Percentiles rank a stretch among this genome's conserved stretches.
phyloP scores from a whole-genome alignment of 192 early-diverging fungal genomes.

The Gonapodya prolifera region DNA sequence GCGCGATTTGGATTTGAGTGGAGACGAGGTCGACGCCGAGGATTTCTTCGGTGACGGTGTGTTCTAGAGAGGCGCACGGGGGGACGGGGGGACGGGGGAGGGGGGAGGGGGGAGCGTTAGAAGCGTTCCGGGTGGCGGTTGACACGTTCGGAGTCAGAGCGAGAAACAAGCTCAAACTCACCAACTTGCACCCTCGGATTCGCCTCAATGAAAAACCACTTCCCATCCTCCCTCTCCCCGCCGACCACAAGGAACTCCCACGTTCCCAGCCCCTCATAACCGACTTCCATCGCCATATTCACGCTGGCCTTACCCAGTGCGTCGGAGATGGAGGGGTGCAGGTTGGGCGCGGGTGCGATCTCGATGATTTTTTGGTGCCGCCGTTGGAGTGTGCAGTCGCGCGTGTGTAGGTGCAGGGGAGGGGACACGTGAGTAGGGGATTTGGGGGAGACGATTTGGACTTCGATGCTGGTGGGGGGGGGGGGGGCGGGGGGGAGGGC shows the following conservation, averaged over 20 bases:
- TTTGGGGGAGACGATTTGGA: background rate
- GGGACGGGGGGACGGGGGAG: too few species aligned
- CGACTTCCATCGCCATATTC: background rate
- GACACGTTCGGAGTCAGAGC: too few species aligned
- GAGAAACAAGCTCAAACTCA: background rate
- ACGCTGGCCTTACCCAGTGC: background rate
- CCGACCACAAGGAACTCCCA: constrained; percentile 4
- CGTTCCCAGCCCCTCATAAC: background rate
- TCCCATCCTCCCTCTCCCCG: background rate
- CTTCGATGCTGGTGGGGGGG: background rate
- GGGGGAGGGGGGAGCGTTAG: too few species aligned
- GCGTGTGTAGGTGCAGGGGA: constrained; percentile 11
- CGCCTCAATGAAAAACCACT: constrained; percentile 1
- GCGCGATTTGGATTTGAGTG: background rate
- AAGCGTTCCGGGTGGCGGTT: too few species aligned
- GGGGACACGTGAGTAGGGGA: background rate
- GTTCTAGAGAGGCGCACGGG: too few species aligned
- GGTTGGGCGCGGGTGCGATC: constrained; percentile 67
- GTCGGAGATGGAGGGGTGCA: background rate
- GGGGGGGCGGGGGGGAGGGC: too few species aligned
- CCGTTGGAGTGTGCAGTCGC: constrained; percentile 89
- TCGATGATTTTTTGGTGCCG: constrained; percentile 95
- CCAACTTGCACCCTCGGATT: constrained; percentile 5
- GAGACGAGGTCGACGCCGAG: constrained; percentile 4
- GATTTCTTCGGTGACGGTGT: constrained; percentile 2